Percentiles rank a stretch among this genome's conserved stretches.
Evolutionary conservation across 257 asterid species (phyloP).

Genomic region (Ligustrum vulgare): DNA sequence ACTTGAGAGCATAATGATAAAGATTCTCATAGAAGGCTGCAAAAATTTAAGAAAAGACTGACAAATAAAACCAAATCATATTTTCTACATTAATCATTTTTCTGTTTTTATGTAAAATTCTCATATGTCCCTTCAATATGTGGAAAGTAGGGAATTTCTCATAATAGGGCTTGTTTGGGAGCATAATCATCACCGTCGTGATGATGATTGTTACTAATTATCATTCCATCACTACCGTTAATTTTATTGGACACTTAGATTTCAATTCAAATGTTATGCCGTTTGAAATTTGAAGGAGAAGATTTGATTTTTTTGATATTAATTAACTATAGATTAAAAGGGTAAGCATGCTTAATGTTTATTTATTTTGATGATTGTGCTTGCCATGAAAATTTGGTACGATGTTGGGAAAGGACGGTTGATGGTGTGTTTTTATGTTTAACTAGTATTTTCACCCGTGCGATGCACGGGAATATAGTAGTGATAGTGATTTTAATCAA

Average conservation of each 20-base stretch:
- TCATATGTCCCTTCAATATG: slow-evolving; percentile 16
- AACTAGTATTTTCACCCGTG: no score
- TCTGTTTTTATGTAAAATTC: background rate
- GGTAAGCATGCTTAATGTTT: background rate
- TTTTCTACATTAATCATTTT: background rate
- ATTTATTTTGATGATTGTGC: background rate
- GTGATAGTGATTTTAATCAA: no score
- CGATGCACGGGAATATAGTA: no score
- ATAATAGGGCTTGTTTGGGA: slow-evolving; percentile 31
- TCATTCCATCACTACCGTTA: background rate
- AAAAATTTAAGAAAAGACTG: slow-evolving; percentile 10
- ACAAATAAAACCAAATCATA: slow-evolving; percentile 15
- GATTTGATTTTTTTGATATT: background rate
- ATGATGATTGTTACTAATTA: slow-evolving; percentile 22
- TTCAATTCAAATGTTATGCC: slow-evolving; percentile 12
- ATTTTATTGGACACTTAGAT: background rate
- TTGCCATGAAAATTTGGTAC: background rate
- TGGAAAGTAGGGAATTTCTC: slow-evolving; percentile 16
- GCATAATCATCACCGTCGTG: slow-evolving; percentile 31
- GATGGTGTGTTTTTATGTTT: background rate
- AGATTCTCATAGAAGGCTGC: slow-evolving; percentile 25
- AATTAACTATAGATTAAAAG: background rate
- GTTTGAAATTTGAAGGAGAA: background rate
- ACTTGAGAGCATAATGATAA: background rate
- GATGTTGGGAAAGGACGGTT: background rate